Evolutionary conservation across 768 basidiomycete genomes (phyloP).

Genomic region (Suillus sp.): DNA sequence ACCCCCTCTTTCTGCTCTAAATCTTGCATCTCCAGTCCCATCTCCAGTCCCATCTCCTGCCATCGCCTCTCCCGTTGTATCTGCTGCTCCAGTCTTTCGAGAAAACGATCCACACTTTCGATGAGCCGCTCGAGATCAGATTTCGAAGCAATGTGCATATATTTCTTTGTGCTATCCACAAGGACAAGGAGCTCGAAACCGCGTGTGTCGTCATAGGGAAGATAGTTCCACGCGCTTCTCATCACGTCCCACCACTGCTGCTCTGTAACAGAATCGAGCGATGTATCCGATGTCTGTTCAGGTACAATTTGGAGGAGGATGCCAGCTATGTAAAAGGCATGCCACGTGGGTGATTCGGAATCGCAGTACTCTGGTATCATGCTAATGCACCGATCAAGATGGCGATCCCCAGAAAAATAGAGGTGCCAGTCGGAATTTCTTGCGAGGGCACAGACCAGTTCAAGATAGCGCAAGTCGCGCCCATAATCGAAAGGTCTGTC

Average conservation of each 20-base stretch:
- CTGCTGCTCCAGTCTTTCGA: neutral
- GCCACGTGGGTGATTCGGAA: neutral
- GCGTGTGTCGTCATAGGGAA: neutral
- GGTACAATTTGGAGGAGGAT: neutral
- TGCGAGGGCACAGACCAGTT: neutral
- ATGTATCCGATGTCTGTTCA: neutral
- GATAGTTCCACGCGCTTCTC: neutral
- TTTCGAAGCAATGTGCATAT: neutral
- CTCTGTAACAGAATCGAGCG: neutral
- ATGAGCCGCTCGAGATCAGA: neutral
- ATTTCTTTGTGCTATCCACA: neutral
- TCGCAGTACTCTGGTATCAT: neutral
- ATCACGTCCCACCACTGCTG: neutral
- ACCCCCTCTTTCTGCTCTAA: neutral
- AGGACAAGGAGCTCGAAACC: neutral
- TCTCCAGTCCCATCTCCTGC: neutral
- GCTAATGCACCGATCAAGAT: neutral
- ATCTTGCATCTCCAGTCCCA: neutral
- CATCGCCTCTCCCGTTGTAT: too few species aligned
- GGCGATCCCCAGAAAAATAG: neutral
- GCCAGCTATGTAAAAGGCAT: neutral
- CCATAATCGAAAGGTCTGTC: fast-evolving
- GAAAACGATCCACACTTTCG: neutral
- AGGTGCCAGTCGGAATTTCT: neutral
- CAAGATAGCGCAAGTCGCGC: neutral